phyloP scores from a whole-genome alignment of 129 eudicot genomes.

The Heracleum sosnowskyi region DNA sequence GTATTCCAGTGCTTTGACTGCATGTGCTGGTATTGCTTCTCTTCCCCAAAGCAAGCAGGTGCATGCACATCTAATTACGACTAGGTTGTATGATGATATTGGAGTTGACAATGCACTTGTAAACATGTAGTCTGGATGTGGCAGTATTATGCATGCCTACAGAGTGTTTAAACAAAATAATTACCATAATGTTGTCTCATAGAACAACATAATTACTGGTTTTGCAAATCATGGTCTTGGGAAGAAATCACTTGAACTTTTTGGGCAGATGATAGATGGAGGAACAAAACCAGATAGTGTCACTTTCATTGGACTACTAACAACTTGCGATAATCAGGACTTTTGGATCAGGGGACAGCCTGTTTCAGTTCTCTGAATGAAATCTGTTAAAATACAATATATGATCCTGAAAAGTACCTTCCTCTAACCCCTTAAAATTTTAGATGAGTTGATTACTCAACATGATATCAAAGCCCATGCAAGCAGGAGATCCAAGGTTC shows the following conservation, averaged over 20 bases:
- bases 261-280: constrained; percentile 36
- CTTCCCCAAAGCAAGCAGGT: constrained; percentile 54
- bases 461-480: too few species aligned
- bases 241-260: constrained; percentile 36
- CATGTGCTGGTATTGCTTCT: constrained; percentile 55
- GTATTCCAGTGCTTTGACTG: constrained; percentile 53
- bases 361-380: constrained; percentile 43
- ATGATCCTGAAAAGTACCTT: too few species aligned
- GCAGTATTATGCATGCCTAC: constrained; percentile 46
- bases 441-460: too few species aligned
- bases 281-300: constrained; percentile 55
- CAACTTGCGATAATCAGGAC: constrained; percentile 76
- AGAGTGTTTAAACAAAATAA: constrained; percentile 37
- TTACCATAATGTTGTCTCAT: constrained; percentile 47
- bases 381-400: too few species aligned
- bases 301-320: constrained; percentile 54
- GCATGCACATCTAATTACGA: constrained; percentile 53
- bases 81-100: constrained; percentile 35
- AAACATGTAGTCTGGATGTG: constrained; percentile 77
- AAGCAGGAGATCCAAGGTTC: too few species aligned
- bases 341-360: constrained; percentile 45
- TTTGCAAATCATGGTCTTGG: constrained; percentile 73
- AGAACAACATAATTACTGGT: constrained; percentile 70
- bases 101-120: constrained; percentile 65
- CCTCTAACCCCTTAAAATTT: too few species aligned